Percentiles rank a stretch among this genome's conserved stretches.
These are phyloP conservation scores for Boletus subcaerulescens DNA, from an alignment of 768 basidiomycete genomes.

Conservation along the genomic window DNA sequence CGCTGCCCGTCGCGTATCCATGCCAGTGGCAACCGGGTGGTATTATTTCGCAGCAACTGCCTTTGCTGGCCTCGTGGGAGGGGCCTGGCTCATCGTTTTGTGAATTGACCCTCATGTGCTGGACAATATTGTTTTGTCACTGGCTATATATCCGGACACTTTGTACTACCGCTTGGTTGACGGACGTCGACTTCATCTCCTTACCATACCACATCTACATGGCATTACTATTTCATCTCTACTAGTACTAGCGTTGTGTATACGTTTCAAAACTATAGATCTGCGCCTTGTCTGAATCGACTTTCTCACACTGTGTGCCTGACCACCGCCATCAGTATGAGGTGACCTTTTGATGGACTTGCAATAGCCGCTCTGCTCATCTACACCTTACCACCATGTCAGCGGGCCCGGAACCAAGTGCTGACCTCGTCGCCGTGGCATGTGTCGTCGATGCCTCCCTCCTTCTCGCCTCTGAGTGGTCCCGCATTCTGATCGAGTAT, in stretches of 20 bases:
- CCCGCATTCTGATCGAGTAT: conserved; percentile 44
- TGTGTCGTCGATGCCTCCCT: conserved; percentile 63
- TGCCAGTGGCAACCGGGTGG: conserved; percentile 23
- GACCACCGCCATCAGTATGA: too few species aligned
- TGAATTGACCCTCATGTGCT: conserved; percentile 10
- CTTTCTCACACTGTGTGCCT: conserved; percentile 3
- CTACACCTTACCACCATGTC: conserved; percentile 19
- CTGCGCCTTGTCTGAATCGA: not conserved
- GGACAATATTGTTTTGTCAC: conserved; percentile 3
- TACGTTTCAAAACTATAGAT: conserved; percentile 8
- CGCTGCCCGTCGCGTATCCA: conserved; percentile 22
- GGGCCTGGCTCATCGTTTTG: conserved; percentile 32
- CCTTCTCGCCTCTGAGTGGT: conserved; percentile 53
- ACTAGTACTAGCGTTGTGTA: conserved; percentile 3
- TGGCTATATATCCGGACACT: conserved; percentile 5
- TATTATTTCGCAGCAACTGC: conserved; percentile 25
- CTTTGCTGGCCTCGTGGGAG: conserved; percentile 25
- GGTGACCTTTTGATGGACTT: not conserved
- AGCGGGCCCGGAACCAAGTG: conserved; percentile 8
- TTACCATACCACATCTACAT: conserved; percentile 16
- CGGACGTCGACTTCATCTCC: not conserved
- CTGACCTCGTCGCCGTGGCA: conserved; percentile 46
- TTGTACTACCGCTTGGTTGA: not conserved
- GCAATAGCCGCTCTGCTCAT: not conserved
- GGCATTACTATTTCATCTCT: conserved; percentile 12